Percentiles rank a stretch among this genome's conserved stretches.
Evolutionary conservation across 2,329 filamentous ascomycete genomes (phyloP).

Genomic region (Purpureocillium lavendulum): DNA sequence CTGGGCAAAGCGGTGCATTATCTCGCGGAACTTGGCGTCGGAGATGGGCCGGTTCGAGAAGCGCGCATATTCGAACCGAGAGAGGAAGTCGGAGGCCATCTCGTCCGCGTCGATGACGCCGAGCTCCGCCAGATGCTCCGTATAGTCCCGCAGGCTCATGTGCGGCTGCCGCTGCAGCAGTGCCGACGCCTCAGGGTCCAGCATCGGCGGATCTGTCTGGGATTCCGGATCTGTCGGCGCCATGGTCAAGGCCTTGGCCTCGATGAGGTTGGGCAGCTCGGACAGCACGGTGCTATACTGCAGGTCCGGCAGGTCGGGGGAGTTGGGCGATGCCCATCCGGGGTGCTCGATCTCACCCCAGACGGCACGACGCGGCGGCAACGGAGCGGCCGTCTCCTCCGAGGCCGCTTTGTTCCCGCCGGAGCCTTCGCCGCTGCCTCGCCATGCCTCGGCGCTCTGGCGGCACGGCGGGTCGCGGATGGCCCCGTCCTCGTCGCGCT

Average conservation of each 20-base stretch:
- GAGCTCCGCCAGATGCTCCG: slow-evolving; percentile 60
- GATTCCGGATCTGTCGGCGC: slow-evolving; percentile 49
- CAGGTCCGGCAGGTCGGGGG: slow-evolving; percentile 67
- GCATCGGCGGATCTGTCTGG: slow-evolving; percentile 29
- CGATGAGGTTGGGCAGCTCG: slow-evolving; percentile 82
- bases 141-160: slow-evolving; percentile 74
- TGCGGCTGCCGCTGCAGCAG: slow-evolving; percentile 61
- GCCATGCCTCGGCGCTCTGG: slow-evolving; percentile 7
- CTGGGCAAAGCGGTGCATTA: slow-evolving; percentile 81
- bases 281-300: slow-evolving; percentile 74
- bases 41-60: slow-evolving; percentile 67
- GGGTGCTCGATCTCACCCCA: slow-evolving; percentile 84
- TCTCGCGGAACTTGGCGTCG: slow-evolving; percentile 60
- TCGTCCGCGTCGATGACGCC: slow-evolving; percentile 45
- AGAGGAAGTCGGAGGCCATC: slow-evolving; percentile 55
- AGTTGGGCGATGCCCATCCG: slow-evolving; percentile 80
- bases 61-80: slow-evolving; percentile 73
- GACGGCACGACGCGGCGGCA: slow-evolving; percentile 41
- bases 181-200: slow-evolving; percentile 60
- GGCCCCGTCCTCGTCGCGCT: slow-evolving; percentile 9
- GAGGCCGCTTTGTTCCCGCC: too few relatives aligned
- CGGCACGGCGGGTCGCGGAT: slow-evolving; percentile 6
- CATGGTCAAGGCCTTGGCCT: slow-evolving; percentile 85
- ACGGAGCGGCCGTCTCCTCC: slow-evolving; percentile 33
- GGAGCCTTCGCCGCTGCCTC: slow-evolving; percentile 28